Evolutionary conservation across 1,284 basidiomycete species (phyloP), one percentile per base, ranked within the genome.

Genomic region (Microbotryum lychnidis-dioicae): DNA sequence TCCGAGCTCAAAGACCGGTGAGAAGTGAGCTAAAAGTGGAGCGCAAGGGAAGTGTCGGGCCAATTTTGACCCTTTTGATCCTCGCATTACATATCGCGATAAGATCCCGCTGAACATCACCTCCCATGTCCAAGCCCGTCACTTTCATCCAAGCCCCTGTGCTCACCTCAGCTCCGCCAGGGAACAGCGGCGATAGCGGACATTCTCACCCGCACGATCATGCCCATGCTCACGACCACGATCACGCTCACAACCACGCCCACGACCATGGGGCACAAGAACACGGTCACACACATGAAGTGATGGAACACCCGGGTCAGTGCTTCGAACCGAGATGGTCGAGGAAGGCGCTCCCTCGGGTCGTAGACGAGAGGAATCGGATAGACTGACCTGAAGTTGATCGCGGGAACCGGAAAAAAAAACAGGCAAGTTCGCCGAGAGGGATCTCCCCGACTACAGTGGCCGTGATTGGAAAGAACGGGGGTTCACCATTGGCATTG

Each of bases 401-500:
- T 66, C 49, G 58, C 63, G 49, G 55, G 66, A 61, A 56, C 16
- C 14, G 37, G 16, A 62, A 29, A 65, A 64, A 31, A 56, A 74
- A 87, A n/a, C n/a, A n/a, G 93, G 94, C 53, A 97, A 91, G 75
- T 98, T 87, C 73, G 79, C 87, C 23, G 91, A 97, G 74, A 82
- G 94, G 31, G 93, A 97, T 73, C 76, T 97, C 75, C 94, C 94
- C 14, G 87, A 97, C 74, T 97, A 87, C 73, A 80, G 84, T 8
- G 76, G 77, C 2, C 81, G 94, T 46, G 88, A 93, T 78, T 98
- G 92, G 75, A 82, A 84, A 58, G 93, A 97, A 77, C 80, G 94
- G 64, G 93, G 91, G 2, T 98, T 98, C 77, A 98, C 94, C 0
- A 80, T 98, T 61, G 94, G 94, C 5, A 97, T 97, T 62, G 94